phyloP scores from a whole-genome alignment of 1,284 basidiomycete species.

The Ceratorhiza oryzae-sativae region DNA sequence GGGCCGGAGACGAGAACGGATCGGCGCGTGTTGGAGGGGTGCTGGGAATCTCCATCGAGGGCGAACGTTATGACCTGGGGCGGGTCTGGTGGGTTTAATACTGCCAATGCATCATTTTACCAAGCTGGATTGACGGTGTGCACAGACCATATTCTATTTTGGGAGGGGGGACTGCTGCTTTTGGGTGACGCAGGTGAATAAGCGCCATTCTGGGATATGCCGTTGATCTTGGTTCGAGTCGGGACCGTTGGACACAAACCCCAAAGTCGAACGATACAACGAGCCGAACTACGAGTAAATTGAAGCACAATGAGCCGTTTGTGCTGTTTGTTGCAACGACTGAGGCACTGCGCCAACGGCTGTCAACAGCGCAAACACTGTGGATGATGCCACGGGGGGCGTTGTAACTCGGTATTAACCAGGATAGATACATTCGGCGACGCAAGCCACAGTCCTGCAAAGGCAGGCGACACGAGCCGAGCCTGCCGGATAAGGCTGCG shows the following conservation, averaged over 20 bases:
- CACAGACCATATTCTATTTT: slow-evolving; percentile 26
- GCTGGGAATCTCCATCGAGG: not conserved
- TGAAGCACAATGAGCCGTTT: no score
- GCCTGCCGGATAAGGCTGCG: not conserved
- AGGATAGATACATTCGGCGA: not conserved
- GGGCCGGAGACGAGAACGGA: slow-evolving; percentile 23
- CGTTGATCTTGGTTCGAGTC: not conserved
- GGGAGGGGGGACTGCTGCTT: not conserved
- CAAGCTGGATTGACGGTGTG: slow-evolving; percentile 27
- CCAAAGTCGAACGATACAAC: not conserved
- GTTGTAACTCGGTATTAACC: no score
- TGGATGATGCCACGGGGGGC: no score
- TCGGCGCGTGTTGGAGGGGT: not conserved
- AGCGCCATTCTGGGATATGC: not conserved
- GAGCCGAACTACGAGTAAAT: no score
- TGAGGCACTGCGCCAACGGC: not conserved
- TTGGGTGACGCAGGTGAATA: not conserved
- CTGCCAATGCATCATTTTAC: not conserved
- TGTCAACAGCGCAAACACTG: not conserved
- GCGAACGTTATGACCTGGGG: no score
- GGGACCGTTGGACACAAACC: not conserved
- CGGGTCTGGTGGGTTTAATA: not conserved
- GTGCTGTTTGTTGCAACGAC: no score
- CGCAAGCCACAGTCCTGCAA: not conserved
- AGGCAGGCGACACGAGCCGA: not conserved